Evolutionary conservation across 2,329 filamentous ascomycete species (phyloP).

Genomic region (Rutstroemia sydowiana): DNA sequence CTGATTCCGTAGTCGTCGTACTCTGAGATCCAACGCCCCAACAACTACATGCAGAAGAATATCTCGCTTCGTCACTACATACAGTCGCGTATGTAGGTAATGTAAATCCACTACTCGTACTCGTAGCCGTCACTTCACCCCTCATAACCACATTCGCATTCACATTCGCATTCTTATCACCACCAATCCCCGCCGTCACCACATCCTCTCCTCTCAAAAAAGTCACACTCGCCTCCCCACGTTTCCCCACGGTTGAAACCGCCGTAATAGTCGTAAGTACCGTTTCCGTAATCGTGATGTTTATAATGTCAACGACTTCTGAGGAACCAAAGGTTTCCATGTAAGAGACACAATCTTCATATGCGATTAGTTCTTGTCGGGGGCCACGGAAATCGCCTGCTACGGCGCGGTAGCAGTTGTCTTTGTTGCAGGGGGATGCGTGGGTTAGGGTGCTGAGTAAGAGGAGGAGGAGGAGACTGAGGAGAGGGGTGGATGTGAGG

Average conservation of each 20-base stretch:
- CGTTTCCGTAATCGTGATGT: conserved; percentile 1
- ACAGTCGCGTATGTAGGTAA: conserved; percentile 10
- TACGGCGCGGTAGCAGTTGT: conserved; percentile 10
- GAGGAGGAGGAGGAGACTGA: background rate
- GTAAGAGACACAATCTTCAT: conserved; percentile 3
- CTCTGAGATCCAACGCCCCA: conserved; percentile 5
- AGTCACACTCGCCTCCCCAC: background rate
- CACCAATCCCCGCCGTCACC: no score
- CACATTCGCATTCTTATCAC: no score
- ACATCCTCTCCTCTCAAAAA: no score
- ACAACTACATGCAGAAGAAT: conserved; percentile 11
- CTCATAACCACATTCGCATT: no score
- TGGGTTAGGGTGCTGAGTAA: background rate
- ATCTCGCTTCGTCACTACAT: conserved; percentile 3
- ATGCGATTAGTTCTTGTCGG: conserved; percentile 2
- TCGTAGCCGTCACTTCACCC: no score
- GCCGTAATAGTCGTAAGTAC: conserved; percentile 5
- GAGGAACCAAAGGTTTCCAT: background rate
- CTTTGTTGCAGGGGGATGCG: conserved; percentile 1
- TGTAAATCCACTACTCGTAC: no score
- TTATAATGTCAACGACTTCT: background rate
- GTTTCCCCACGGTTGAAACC: conserved; percentile 3
- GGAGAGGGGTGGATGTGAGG: background rate
- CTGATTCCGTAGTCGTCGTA: background rate
- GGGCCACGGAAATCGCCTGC: conserved; percentile 7